phyloP scores from a whole-genome alignment of 2,329 filamentous ascomycete genomes.

The Colletotrichum australisinense region DNA sequence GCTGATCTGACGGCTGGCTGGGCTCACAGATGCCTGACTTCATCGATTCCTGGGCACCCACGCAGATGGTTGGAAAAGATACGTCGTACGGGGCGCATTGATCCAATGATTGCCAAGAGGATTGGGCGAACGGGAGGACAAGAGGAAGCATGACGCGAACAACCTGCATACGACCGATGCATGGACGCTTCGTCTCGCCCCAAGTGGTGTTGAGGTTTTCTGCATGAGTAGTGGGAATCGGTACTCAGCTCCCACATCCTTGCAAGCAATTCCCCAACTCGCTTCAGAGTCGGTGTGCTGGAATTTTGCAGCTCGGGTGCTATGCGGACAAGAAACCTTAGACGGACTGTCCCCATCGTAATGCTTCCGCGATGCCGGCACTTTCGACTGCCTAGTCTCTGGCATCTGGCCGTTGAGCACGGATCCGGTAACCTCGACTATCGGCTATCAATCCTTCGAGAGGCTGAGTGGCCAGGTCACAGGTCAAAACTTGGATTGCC shows the following conservation, averaged over 20 bases:
- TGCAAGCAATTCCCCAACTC: conserved; percentile 15
- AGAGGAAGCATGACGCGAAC: conserved; percentile 13
- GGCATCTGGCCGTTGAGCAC: not conserved
- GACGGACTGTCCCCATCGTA: conserved; percentile 8
- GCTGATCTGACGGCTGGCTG: conserved; percentile 11
- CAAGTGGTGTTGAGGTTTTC: conserved; percentile 11
- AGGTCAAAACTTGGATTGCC: not conserved
- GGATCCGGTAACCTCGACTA: not conserved
- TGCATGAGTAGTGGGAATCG: conserved; percentile 8
- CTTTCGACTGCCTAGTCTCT: conserved; percentile 3
- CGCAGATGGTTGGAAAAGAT: conserved; percentile 12
- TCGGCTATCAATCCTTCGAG: not conserved
- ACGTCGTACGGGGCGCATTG: not conserved
- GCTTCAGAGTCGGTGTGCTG: not conserved
- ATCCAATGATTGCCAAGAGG: conserved; percentile 19
- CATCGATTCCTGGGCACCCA: conserved; percentile 29
- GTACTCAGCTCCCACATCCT: conserved; percentile 5
- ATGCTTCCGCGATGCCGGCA: conserved; percentile 24
- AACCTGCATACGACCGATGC: conserved; percentile 11
- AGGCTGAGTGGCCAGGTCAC: not conserved
- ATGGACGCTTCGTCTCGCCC: conserved; percentile 26
- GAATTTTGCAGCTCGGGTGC: conserved; percentile 7
- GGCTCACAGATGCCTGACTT: conserved; percentile 21
- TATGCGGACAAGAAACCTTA: conserved; percentile 13
- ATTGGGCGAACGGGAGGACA: conserved; percentile 15